Conservation (phyloP, 352 stramenopile species). For the Sclerospora graminicola region DNA sequence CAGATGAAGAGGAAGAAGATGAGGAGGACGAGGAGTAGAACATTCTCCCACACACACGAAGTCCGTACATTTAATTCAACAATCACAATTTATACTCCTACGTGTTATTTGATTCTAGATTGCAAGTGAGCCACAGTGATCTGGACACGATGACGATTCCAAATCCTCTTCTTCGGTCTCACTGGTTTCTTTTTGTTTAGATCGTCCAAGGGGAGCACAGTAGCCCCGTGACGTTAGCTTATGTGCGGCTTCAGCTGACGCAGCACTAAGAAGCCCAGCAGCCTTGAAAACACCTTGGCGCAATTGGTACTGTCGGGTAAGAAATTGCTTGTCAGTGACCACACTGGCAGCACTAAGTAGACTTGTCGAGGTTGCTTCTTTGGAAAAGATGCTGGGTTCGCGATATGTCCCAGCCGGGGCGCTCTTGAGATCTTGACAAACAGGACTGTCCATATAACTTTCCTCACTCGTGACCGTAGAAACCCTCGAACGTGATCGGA, state of each 20-base stretch:
- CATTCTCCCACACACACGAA: neutral
- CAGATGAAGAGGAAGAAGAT: slow-evolving; percentile 41
- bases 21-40: slow-evolving; percentile 16
- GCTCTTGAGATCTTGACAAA: slow-evolving; percentile 15
- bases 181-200: slow-evolving; percentile 17
- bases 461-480: slow-evolving; percentile 45
- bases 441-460: slow-evolving; percentile 25
- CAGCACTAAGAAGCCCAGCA: slow-evolving; percentile 33
- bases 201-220: too few species aligned
- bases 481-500: slow-evolving; percentile 38
- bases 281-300: slow-evolving; percentile 35
- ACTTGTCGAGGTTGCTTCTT: slow-evolving; percentile 6
- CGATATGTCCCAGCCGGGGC: slow-evolving; percentile 4
- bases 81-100: too few species aligned
- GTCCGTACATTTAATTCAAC: too few species aligned
- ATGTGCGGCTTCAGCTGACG: slow-evolving; percentile 39
- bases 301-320: slow-evolving; percentile 24
- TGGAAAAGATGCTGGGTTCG: slow-evolving; percentile 14
- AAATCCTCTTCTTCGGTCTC: slow-evolving; percentile 36
- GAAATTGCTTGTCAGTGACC: slow-evolving; percentile 4
- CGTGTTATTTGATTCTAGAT: too few species aligned
- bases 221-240: slow-evolving; percentile 36
- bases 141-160: slow-evolving; percentile 7
- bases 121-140: too few species aligned
- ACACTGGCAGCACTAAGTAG: slow-evolving; percentile 5